Evolutionary conservation across 2,329 filamentous ascomycete genomes (phyloP).

Genomic region (Aspergillus nomiae): DNA sequence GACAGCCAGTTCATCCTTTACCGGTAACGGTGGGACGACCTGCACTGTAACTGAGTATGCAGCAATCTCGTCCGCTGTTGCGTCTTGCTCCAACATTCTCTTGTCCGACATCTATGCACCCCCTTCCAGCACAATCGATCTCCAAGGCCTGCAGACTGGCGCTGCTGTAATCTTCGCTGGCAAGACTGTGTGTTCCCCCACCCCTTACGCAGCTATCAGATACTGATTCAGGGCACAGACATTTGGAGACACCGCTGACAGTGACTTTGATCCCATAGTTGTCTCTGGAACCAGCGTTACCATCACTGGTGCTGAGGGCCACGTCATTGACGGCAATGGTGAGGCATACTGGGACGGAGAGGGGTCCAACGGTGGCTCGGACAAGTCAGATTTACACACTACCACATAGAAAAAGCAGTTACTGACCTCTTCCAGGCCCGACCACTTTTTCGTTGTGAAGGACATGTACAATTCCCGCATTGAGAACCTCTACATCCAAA

Average conservation of each 20-base stretch:
- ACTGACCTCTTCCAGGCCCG: slow-evolving; percentile 17
- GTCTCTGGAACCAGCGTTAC: slow-evolving; percentile 44
- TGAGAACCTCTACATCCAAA: slow-evolving; percentile 42
- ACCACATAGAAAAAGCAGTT: fast-evolving
- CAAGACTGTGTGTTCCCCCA: slow-evolving; percentile 26
- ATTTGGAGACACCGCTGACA: neutral
- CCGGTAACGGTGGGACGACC: slow-evolving; percentile 19
- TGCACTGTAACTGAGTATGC: slow-evolving; percentile 31
- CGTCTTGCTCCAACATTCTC: slow-evolving; percentile 46
- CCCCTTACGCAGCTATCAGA: neutral
- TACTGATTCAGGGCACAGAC: neutral
- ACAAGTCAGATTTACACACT: neutral
- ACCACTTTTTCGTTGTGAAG: slow-evolving; percentile 45
- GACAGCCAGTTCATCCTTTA: neutral
- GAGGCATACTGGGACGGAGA: slow-evolving; percentile 49
- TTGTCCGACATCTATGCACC: slow-evolving; percentile 45
- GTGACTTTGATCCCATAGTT: slow-evolving; percentile 40
- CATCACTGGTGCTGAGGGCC: slow-evolving; percentile 39
- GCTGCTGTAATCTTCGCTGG: slow-evolving; percentile 47
- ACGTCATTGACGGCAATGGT: slow-evolving; percentile 44
- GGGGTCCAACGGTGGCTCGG: slow-evolving; percentile 47
- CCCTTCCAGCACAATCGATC: slow-evolving; percentile 42
- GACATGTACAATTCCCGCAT: slow-evolving; percentile 43
- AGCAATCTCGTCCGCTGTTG: slow-evolving; percentile 39
- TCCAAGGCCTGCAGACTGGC: slow-evolving; percentile 43